Conservation (phyloP, 179 eudicot species). For the Beta macrorhiza region DNA sequence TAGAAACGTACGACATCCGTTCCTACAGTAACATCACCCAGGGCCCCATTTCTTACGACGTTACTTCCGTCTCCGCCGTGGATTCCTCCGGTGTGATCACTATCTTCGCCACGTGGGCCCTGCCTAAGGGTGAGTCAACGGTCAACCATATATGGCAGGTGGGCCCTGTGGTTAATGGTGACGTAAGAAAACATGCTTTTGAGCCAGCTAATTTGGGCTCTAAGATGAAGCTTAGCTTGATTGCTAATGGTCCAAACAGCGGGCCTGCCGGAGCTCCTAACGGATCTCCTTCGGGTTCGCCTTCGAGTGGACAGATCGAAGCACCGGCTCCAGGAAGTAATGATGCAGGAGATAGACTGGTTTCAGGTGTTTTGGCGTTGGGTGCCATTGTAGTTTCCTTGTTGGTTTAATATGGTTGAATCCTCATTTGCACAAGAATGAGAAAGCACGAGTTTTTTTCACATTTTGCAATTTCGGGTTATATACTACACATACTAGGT, state of each 20-base stretch:
- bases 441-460: not conserved
- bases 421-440: not conserved
- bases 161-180: conserved; percentile 49
- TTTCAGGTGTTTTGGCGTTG: conserved; percentile 10
- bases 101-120: conserved; percentile 55
- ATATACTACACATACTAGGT: not conserved
- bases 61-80: conserved; percentile 38
- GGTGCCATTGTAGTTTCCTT: conserved; percentile 17
- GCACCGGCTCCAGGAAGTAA: not conserved
- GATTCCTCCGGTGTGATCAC: conserved; percentile 34
- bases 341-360: conserved; percentile 8
- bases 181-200: conserved; percentile 46
- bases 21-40: conserved; percentile 35
- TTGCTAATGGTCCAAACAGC: not conserved
- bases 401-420: not conserved
- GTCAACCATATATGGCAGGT: conserved; percentile 82
- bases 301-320: not conserved
- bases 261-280: conserved; percentile 10
- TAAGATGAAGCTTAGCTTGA: conserved; percentile 33
- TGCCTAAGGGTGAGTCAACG: conserved; percentile 33
- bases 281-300: conserved; percentile 13
- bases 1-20: conserved; percentile 44
- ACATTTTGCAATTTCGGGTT: not conserved
- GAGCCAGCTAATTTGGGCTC: conserved; percentile 42
- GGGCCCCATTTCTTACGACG: conserved; percentile 44